Evolutionary conservation across 345 rosid species (phyloP).

Genomic region (Aquilaria malaccensis): DNA sequence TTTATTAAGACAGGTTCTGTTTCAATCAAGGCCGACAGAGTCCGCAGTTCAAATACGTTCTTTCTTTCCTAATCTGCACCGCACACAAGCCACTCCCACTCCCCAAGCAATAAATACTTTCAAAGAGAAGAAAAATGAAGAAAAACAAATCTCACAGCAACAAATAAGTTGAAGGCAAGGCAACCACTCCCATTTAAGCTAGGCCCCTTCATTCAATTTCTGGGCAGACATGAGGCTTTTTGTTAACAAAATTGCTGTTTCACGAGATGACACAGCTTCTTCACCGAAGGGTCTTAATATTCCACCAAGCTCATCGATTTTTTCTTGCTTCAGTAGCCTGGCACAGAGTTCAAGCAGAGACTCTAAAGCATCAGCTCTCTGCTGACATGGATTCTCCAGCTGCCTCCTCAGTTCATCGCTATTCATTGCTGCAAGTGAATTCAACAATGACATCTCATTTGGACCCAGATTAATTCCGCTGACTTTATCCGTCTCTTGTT

Average conservation of each 20-base stretch:
- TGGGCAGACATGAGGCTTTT: slow-evolving; percentile 84
- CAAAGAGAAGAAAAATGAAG: slow-evolving; percentile 8
- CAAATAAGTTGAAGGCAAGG: slow-evolving; percentile 22
- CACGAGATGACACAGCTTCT: slow-evolving; percentile 87
- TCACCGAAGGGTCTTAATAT: slow-evolving; percentile 90
- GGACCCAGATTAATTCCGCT: slow-evolving; percentile 22
- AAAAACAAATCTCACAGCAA: slow-evolving; percentile 5
- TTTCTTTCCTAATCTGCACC: slow-evolving; percentile 12
- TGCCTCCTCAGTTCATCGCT: slow-evolving; percentile 36
- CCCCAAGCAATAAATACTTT: slow-evolving; percentile 11
- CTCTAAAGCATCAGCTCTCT: slow-evolving; percentile 87
- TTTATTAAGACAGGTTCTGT: not conserved
- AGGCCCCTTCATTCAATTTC: slow-evolving; percentile 50
- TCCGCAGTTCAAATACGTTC: slow-evolving; percentile 16
- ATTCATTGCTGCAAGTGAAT: slow-evolving; percentile 42
- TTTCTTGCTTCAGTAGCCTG: slow-evolving; percentile 77
- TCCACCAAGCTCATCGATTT: slow-evolving; percentile 78
- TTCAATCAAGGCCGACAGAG: slow-evolving; percentile 12
- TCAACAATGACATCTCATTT: slow-evolving; percentile 47
- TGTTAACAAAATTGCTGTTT: slow-evolving; percentile 96
- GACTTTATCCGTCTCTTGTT: slow-evolving; percentile 28
- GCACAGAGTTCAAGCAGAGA: slow-evolving; percentile 92
- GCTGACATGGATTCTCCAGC: slow-evolving; percentile 57
- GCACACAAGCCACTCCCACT: slow-evolving; percentile 23
- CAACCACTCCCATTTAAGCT: slow-evolving; percentile 13